A percentile compares a stretch with the other conserved stretches of the same genome.
Evolutionary conservation across 2,329 filamentous ascomycete genomes (phyloP).

Genomic region (Arthroderma uncinatum): DNA sequence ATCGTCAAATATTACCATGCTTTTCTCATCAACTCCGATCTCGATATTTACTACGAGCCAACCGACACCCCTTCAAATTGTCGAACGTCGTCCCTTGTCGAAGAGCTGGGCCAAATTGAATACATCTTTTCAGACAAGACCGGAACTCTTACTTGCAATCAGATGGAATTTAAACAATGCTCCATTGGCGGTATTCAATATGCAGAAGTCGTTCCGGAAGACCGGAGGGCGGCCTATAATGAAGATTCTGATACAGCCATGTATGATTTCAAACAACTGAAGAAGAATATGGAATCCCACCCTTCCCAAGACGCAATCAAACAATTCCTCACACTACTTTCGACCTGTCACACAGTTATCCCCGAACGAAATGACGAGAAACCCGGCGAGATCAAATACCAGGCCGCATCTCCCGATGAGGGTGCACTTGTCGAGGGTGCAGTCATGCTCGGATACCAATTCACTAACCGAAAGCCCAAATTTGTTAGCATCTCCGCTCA

Average conservation of each 20-base stretch:
- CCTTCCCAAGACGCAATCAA: slow-evolving; percentile 52
- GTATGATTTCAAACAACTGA: slow-evolving; percentile 69
- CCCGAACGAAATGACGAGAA: slow-evolving; percentile 75
- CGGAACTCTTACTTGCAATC: slow-evolving; percentile 91
- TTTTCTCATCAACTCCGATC: slow-evolving; percentile 92
- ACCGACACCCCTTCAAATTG: slow-evolving; percentile 93
- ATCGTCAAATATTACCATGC: slow-evolving; percentile 97
- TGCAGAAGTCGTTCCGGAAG: slow-evolving; percentile 81
- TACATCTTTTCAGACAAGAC: slow-evolving; percentile 99
- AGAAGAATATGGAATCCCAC: slow-evolving; percentile 56
- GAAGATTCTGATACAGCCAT: slow-evolving; percentile 64
- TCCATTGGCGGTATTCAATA: slow-evolving; percentile 91
- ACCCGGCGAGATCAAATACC: slow-evolving; percentile 79
- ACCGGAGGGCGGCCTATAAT: slow-evolving; percentile 66
- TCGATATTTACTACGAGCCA: slow-evolving; percentile 95
- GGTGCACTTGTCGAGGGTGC: slow-evolving; percentile 93
- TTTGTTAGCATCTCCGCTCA: slow-evolving; percentile 72
- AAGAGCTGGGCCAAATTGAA: slow-evolving; percentile 95
- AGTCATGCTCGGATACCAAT: slow-evolving; percentile 72
- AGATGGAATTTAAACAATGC: slow-evolving; percentile 97
- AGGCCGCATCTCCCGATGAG: slow-evolving; percentile 93
- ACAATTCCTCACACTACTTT: slow-evolving; percentile 75
- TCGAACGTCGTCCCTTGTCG: slow-evolving; percentile 88
- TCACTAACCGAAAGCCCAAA: slow-evolving; percentile 78
- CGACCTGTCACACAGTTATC: slow-evolving; percentile 95